Conservation (phyloP, 2,329 filamentous ascomycete species). For the Metarhizium album region DNA sequence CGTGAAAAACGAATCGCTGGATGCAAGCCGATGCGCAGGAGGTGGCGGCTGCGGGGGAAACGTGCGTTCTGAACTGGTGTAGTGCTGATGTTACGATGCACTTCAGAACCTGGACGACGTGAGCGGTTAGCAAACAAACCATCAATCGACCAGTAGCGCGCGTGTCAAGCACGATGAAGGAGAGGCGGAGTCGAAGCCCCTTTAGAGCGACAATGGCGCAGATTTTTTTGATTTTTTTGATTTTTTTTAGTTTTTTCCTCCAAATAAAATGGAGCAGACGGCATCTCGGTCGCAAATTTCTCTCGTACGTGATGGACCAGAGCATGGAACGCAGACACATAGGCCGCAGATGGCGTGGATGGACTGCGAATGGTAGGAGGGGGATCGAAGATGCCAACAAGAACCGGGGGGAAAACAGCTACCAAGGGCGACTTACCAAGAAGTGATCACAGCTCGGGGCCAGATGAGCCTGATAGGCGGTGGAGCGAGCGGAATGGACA, state of each 20-base stretch:
- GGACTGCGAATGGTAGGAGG: slow-evolving; percentile 2
- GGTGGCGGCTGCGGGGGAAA: slow-evolving; percentile 18
- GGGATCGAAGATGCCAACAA: slow-evolving; percentile 3
- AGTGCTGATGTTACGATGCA: slow-evolving; percentile 19
- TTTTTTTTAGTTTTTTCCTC: too few species aligned
- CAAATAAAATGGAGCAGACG: not conserved
- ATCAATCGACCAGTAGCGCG: not conserved
- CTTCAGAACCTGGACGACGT: slow-evolving; percentile 17
- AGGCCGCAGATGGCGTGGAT: not conserved
- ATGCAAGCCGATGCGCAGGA: slow-evolving; percentile 18
- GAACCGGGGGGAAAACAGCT: slow-evolving; percentile 2
- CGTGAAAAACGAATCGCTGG: slow-evolving; percentile 14
- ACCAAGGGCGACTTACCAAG: slow-evolving; percentile 4
- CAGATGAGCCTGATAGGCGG: slow-evolving; percentile 10
- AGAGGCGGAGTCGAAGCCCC: not conserved
- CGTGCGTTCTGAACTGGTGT: slow-evolving; percentile 13
- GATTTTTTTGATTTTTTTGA: too few species aligned
- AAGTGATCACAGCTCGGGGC: slow-evolving; percentile 28
- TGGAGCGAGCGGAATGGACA: slow-evolving; percentile 8
- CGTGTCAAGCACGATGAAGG: not conserved
- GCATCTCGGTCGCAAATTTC: not conserved
- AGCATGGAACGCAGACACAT: not conserved
- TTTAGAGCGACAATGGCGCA: not conserved
- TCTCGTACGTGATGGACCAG: not conserved
- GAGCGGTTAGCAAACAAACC: not conserved